Evolutionary conservation across 1,284 basidiomycete species (phyloP), one percentile per base, ranked within the genome.

Genomic region (Leccinum insolens): DNA sequence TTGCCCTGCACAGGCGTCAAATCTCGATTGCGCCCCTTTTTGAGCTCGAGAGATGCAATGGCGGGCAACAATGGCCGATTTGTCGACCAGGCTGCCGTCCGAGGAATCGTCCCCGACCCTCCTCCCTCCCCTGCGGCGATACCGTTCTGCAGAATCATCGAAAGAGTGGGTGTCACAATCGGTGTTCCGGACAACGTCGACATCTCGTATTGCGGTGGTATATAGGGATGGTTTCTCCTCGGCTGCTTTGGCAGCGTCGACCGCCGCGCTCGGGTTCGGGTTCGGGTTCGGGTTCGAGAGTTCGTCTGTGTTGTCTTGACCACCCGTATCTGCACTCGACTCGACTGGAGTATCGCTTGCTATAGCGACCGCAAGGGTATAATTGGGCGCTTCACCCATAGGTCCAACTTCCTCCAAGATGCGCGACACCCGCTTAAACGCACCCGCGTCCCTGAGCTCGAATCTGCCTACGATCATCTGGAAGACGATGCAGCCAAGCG

Each of bases 391-490:
- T 65, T 83, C 82, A 7, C 75, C 81, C 74, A 71, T 74, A 1
- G 78, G 80, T 37, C 77, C 81, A 52, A 77, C 77, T 60, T 78
- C 80, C 49, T 74, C 76, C 52, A 52, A n/a, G 28, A 77, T 70
- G 41, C 76, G 67, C 17, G 76, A 77, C 22, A 69, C 37, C 6
- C 74, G 74, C 52, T 58, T 70, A 20, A 70, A 69, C 2, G 67
- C 41, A 14, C 61, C n/a, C 1, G 58, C 39, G 14, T 58, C 65
- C 44, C 14, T 71, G 65, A 73, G 67, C 15, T 63, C 94, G 68
- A 96, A 95, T 66, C 87, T 88, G 52, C 96, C 96, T 68, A 95
- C 93, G 46, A 99, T 92, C 91, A 99, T 96, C 79, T 99, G 97
- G 81, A 93, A 99, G 44, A 99, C 82, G 66, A 98, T 95, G 80